Conservation (phyloP, 164 flowering plant species). For the Akebia trifoliata region DNA sequence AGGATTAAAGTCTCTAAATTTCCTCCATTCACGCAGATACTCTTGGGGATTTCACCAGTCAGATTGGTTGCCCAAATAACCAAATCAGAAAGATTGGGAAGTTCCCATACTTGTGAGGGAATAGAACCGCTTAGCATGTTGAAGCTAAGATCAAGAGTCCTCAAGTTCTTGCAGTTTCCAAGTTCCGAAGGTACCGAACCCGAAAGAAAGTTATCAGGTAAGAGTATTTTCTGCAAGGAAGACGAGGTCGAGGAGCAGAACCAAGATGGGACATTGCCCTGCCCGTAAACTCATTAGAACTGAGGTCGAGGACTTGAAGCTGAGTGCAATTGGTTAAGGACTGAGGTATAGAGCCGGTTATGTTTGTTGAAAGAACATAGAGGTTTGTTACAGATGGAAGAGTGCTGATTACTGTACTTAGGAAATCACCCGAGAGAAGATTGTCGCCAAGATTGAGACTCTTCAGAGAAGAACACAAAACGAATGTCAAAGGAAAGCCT, state of each 20-base stretch:
- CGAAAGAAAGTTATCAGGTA: constrained; percentile 49
- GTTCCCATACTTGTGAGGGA: constrained; percentile 50
- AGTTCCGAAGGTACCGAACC: constrained; percentile 57
- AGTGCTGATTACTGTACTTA: constrained; percentile 41
- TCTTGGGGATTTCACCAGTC: constrained; percentile 58
- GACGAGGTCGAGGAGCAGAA: constrained; percentile 40
- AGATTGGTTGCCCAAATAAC: constrained; percentile 78
- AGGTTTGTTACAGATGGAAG: constrained; percentile 41
- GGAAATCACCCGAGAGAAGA: constrained; percentile 58
- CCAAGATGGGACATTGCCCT: constrained; percentile 51
- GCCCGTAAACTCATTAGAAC: constrained; percentile 63
- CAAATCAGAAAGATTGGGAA: constrained; percentile 58
- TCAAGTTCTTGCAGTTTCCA: constrained; percentile 54
- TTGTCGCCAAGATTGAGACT: constrained; percentile 56
- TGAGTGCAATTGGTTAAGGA: constrained; percentile 44
- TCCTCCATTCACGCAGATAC: constrained; percentile 54
- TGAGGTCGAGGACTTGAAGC: constrained; percentile 63
- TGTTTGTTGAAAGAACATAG: constrained; percentile 52
- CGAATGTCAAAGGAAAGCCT: constrained; percentile 48
- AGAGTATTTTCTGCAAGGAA: constrained; percentile 38
- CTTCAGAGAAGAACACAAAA: constrained; percentile 39
- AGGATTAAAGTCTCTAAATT: constrained; percentile 67
- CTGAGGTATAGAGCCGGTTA: constrained; percentile 54
- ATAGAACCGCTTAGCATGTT: constrained; percentile 49
- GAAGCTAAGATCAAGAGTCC: constrained; percentile 65